Evolutionary conservation across 1,284 basidiomycete genomes (phyloP).

Genomic region (Volvariella surrecta): DNA sequence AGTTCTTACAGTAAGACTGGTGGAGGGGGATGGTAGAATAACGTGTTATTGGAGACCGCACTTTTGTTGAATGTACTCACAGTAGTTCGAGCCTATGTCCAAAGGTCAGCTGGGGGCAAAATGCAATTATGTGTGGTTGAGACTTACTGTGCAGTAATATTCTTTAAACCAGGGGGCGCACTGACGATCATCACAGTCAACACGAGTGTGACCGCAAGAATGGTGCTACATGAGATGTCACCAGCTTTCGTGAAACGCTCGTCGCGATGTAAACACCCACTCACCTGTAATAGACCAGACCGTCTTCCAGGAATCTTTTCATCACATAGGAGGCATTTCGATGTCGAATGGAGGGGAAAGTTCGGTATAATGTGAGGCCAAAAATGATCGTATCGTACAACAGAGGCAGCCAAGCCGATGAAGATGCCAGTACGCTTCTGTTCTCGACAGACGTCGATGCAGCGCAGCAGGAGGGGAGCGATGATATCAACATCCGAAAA

Average conservation of each 20-base stretch:
- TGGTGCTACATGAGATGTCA: slow-evolving; percentile 23
- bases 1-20: slow-evolving; percentile 13
- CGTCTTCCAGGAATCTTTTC: slow-evolving; percentile 30
- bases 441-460: too few species aligned
- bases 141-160: slow-evolving; percentile 32
- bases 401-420: slow-evolving; percentile 37
- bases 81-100: slow-evolving; percentile 35
- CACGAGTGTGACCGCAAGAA: slow-evolving; percentile 31
- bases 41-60: too few species aligned
- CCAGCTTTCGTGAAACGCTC: background rate
- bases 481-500: background rate
- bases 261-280: slow-evolving; percentile 2
- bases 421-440: slow-evolving; percentile 21
- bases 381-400: slow-evolving; percentile 36
- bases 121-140: too few species aligned
- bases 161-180: slow-evolving; percentile 26
- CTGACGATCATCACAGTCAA: slow-evolving; percentile 34
- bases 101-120: background rate
- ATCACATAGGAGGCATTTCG: slow-evolving; percentile 22
- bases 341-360: slow-evolving; percentile 22
- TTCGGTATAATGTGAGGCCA: slow-evolving; percentile 27
- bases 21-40: too few species aligned
- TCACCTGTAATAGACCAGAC: slow-evolving; percentile 36
- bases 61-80: slow-evolving; percentile 20
- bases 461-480: too few species aligned